phyloP scores from a whole-genome alignment of 768 basidiomycete species.

The Strobilomyces confusus region DNA sequence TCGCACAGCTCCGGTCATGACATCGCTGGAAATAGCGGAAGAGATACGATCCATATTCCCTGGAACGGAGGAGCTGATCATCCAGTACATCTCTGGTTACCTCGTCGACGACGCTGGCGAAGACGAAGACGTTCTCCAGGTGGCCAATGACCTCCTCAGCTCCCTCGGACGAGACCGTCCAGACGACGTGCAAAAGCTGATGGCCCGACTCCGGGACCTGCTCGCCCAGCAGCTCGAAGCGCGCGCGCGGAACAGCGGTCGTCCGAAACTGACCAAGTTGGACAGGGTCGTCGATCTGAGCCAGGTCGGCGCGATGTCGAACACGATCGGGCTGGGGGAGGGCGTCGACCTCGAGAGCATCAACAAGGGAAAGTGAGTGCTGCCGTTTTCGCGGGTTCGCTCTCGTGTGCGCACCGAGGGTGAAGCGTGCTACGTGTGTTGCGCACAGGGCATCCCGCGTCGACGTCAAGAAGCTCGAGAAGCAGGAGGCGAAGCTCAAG shows the following conservation, averaged over 20 bases:
- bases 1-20: conserved; percentile 38
- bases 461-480: conserved; percentile 93
- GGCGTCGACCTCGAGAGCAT: conserved; percentile 89
- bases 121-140: conserved; percentile 80
- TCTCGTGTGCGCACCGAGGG: background rate
- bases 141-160: conserved; percentile 68
- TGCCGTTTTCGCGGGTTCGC: background rate
- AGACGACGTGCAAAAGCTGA: conserved; percentile 61
- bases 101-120: conserved; percentile 86
- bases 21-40: conserved; percentile 72
- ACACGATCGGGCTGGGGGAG: conserved; percentile 72
- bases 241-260: conserved; percentile 54
- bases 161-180: conserved; percentile 66
- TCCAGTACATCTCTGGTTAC: conserved; percentile 85
- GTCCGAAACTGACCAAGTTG: conserved; percentile 66
- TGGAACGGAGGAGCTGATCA: conserved; percentile 79
- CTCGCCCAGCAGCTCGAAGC: conserved; percentile 61
- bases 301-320: conserved; percentile 71
- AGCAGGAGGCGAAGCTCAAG: conserved; percentile 94
- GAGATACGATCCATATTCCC: conserved; percentile 69
- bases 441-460: conserved; percentile 75
- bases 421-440: conserved; percentile 3
- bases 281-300: conserved; percentile 90
- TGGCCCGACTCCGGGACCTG: conserved; percentile 57
- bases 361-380: conserved; percentile 85